Base-by-base conservation (phyloP, 495 filamentous ascomycete species). In the Penicillium desertorum region DNA sequence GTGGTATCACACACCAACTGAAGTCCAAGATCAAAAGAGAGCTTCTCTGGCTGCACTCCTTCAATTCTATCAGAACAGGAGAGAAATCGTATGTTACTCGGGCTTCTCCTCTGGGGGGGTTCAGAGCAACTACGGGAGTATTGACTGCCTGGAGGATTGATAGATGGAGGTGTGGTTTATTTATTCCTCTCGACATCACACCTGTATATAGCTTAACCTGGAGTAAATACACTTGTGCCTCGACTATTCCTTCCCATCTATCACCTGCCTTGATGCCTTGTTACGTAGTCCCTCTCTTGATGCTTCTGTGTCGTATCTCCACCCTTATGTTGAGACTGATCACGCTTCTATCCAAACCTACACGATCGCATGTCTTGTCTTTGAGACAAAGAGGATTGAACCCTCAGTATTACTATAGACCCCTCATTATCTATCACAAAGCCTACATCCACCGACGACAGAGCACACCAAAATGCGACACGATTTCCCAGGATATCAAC, bases 21-120 rank as follows among this genome's bases (percentile, higher is more conserved):
- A 56, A 37, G 57, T 67, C 64, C 64, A 59, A 67, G 56, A 67
- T 57, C 17, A 44, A 51, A 27, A 37, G 62, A 41, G 56, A 42
- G 51, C 45, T 59, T 67, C 64, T 67, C 64, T 67, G 64, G 59
- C 62, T 53, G 60, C 54, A 56, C 59, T 62, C 59, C 62, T 53
- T 57, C 51, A 32, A 47, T 25, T 37, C 36, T 30, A 9, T 22
- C 25, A 27, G 10, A 11, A 41, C 19, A 32, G 10, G 20, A 39
- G 20, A 23, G 42, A 30, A 45, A 52, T 29, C 56, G 64, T 67
- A 67, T 45, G 60, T 56, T 61, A 54, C 61, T 61, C 19, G 42
- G 20, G 22, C 51, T 36, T 41, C 36, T 23, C 30, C 46, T 48
- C 30, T 3, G 4, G 45, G 20, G 37, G 29, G 51, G 37, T 34